Evolutionary conservation across 306 rosid genomes (phyloP).

Genomic region (Cicer judaicum): DNA sequence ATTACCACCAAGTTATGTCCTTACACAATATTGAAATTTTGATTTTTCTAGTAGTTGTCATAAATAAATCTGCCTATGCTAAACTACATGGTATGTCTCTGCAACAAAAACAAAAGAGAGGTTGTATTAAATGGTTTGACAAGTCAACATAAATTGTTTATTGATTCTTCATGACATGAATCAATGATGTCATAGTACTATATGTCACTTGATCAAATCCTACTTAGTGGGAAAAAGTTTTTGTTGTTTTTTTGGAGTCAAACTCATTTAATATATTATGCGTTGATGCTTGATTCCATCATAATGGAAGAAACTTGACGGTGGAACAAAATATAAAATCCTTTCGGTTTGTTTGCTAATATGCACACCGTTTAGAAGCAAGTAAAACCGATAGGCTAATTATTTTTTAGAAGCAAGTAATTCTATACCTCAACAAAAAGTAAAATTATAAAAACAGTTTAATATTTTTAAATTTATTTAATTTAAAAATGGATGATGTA

Average conservation of each 20-base stretch:
- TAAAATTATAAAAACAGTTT: no score
- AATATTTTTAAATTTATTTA: no score
- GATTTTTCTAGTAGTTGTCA: not conserved
- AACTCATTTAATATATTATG: not conserved
- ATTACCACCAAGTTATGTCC: not conserved
- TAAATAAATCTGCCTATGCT: no score
- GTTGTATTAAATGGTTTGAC: not conserved
- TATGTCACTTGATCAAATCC: not conserved
- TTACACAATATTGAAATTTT: not conserved
- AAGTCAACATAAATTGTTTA: not conserved
- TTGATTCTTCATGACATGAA: not conserved
- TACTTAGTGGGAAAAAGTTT: not conserved
- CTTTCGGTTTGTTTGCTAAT: not conserved
- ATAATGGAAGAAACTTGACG: not conserved
- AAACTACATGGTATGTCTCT: no score
- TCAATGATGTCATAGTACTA: not conserved
- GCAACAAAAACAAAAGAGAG: not conserved
- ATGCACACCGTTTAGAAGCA: not conserved
- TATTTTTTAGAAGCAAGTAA: not conserved
- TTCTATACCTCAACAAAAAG: not conserved
- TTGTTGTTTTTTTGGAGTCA: no score
- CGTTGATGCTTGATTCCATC: not conserved
- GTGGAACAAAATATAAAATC: not conserved
- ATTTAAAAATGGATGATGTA: no score
- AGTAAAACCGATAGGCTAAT: no score